These are phyloP conservation scores for Dryas integrifolia DNA, from an alignment of 331 rosid species.

Conservation along the genomic window DNA sequence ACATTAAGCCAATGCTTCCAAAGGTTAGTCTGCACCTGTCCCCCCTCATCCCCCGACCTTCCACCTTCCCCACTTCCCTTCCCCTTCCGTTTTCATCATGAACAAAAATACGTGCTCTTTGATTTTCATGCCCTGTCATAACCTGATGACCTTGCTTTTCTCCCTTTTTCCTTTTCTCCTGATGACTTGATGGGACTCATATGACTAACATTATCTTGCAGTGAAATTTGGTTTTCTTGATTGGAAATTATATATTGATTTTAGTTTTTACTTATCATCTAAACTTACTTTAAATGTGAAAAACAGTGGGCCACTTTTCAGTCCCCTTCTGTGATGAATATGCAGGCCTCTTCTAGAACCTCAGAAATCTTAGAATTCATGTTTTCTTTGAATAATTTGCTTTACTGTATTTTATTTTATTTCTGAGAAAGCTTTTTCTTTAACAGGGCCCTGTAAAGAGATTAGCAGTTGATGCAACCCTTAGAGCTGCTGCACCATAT, in stretches of 20 bases:
- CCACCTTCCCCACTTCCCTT: background rate
- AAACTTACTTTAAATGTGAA: background rate
- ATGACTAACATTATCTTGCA: background rate
- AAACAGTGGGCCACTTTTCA: background rate
- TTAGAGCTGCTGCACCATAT: slow-evolving; percentile 97
- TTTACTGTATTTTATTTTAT: background rate
- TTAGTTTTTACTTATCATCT: background rate
- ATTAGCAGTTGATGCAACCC: slow-evolving; percentile 97
- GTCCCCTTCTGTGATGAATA: background rate
- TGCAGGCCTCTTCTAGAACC: background rate
- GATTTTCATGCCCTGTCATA: background rate
- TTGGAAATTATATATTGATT: background rate
- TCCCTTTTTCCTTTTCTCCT: background rate
- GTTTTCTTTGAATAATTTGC: background rate
- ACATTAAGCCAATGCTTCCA: slow-evolving; percentile 96
- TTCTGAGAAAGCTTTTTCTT: slow-evolving; percentile 24
- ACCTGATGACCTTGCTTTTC: background rate
- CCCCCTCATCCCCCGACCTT: background rate
- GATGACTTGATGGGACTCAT: background rate
- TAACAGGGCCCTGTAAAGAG: slow-evolving; percentile 86
- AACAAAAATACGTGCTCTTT: slow-evolving; percentile 9
- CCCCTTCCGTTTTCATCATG: background rate
- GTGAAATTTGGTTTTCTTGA: background rate
- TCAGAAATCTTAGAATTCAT: background rate
- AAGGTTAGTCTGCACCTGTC: slow-evolving; percentile 48